Base-by-base conservation (phyloP, 192 early-diverging fungal genomes). In the Coemansia sp. region DNA sequence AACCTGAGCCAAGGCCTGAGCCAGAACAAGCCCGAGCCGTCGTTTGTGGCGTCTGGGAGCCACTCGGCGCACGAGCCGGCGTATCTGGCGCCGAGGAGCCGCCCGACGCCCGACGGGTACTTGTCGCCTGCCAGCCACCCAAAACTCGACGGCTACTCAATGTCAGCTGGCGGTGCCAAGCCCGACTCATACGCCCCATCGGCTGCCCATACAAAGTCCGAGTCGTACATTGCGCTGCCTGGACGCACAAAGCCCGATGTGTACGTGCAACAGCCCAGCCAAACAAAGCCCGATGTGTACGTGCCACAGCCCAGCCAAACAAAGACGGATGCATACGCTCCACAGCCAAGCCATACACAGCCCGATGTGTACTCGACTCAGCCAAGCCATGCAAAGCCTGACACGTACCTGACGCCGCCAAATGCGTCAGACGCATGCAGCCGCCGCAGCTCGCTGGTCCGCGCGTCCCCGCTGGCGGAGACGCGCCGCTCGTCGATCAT, bases 401-500 rank as follows among this genome's bases (percentile, higher is more conserved):
- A 19, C 47, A 19, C n/a, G n/a, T 14, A 35, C n/a, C 55, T 38
- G 32, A 4, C 55, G 55, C 27, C 51, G 51, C 19, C 57, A 45
- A 14, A 55, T 23, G 10, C 32, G 8, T 32, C 21, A 27, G 17
- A 5, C 4, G 15, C 22, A 14, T 27, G 27, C 15, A 65, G 72
- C 49, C 43, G 72, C 3, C 65, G 72, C 5, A 57, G 50, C 22
- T 75, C 67, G 27, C 51, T 56, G n/a, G 37, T 51, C 29, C 49
- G 24, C 24, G 53, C 59, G n/a, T 56, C 54, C 29, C 50, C 49
- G 7, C 27, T 32, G 49, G 55, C 59, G n/a, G 43, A 62, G 7
- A 67, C 77, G 38, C 64, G 77, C 27, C 62, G 79, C 50, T 72
- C 72, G 48, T 82, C 79, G 50, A 73, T 82, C 4, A 76, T 82